Evolutionary conservation across 306 rosid genomes (phyloP).

Genomic region (Pterocarpus santalinus): DNA sequence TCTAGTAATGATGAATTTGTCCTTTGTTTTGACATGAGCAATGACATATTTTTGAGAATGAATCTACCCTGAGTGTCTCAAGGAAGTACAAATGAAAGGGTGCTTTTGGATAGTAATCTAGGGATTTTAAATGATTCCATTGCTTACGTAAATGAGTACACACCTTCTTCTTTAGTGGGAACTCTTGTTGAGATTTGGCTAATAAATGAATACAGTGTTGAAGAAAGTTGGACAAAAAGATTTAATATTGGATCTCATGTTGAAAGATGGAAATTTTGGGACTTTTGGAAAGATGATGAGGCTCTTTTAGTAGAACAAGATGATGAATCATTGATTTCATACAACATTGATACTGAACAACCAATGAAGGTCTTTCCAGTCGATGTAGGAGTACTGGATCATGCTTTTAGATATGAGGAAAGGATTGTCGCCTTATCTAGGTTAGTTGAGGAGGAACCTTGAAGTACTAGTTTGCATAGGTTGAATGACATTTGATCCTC

Average conservation of each 20-base stretch:
- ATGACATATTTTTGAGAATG: background rate
- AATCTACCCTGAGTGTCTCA: background rate
- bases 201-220: background rate
- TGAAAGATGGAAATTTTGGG: background rate
- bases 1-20: background rate
- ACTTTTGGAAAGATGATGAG: conserved; percentile 4
- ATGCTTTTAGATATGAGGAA: conserved; percentile 16
- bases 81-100: background rate
- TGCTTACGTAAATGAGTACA: background rate
- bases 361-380: background rate
- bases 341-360: background rate
- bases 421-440: background rate
- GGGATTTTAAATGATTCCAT: background rate
- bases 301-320: background rate
- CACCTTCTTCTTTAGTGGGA: background rate
- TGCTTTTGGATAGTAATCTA: background rate
- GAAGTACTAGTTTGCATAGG: background rate
- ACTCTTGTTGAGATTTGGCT: conserved; percentile 15
- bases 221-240: background rate
- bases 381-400: background rate
- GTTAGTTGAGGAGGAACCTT: background rate
- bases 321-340: background rate
- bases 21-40: conserved; percentile 20
- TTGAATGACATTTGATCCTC: too few species aligned
- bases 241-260: background rate